Evolutionary conservation across 164 flowering plant genomes (phyloP).

Genomic region (Aristolochia californica): DNA sequence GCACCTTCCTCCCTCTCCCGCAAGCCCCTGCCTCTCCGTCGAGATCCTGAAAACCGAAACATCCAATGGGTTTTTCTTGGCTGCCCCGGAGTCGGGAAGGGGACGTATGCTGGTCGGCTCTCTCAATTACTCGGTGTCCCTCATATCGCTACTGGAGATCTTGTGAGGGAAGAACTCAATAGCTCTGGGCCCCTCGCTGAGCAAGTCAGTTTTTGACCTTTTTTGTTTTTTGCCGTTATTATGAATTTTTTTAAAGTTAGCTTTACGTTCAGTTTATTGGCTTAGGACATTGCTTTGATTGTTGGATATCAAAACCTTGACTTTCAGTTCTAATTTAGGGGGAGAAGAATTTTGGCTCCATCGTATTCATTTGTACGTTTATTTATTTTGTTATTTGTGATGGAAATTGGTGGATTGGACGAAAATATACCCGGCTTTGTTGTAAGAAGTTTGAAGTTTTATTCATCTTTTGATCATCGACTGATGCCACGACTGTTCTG

Average conservation of each 20-base stretch:
- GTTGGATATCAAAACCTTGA: no score
- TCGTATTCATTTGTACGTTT: no score
- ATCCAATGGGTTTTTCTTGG: slow-evolving; percentile 97
- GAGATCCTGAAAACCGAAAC: slow-evolving; percentile 22
- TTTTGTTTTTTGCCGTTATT: background rate
- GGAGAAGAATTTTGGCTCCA: no score
- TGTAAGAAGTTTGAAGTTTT: no score
- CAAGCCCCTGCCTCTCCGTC: slow-evolving; percentile 7
- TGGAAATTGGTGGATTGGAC: no score
- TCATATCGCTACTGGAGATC: slow-evolving; percentile 96
- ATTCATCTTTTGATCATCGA: no score
- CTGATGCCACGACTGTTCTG: no score
- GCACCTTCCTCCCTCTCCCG: slow-evolving; percentile 12
- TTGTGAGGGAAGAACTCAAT: slow-evolving; percentile 73
- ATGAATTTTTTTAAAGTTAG: background rate
- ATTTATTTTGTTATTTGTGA: no score
- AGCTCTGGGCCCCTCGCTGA: slow-evolving; percentile 59
- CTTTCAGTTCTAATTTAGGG: no score
- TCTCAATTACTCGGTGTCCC: slow-evolving; percentile 77
- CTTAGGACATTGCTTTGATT: no score
- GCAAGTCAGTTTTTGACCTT: slow-evolving; percentile 30
- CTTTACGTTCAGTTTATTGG: background rate
- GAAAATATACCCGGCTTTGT: no score
- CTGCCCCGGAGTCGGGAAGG: slow-evolving; percentile 94
- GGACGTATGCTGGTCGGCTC: slow-evolving; percentile 83